These are phyloP conservation scores for Tylopilus felleus DNA, from an alignment of 768 basidiomycete genomes.

Conservation along the genomic window DNA sequence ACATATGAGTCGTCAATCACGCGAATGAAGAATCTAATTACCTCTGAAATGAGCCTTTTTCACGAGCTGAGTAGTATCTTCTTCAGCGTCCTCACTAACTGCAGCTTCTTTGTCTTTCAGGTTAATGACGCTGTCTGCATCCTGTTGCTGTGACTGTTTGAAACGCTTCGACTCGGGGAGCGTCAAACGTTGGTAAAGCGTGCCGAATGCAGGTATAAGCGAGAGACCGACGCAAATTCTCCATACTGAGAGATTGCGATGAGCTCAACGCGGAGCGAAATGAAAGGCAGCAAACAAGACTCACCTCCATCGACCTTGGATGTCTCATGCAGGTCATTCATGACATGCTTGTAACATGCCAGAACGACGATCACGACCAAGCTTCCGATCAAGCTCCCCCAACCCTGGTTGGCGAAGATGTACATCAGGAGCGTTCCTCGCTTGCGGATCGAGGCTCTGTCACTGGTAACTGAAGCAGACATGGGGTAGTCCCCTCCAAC, in stretches of 20 bases:
- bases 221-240: slow-evolving; percentile 70
- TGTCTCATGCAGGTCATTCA: slow-evolving; percentile 55
- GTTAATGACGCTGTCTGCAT: slow-evolving; percentile 26
- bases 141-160: slow-evolving; percentile 36
- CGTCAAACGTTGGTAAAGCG: slow-evolving; percentile 72
- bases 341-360: slow-evolving; percentile 56
- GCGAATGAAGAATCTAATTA: slow-evolving; percentile 10
- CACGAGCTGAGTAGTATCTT: slow-evolving; percentile 21
- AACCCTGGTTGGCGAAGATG: slow-evolving; percentile 76
- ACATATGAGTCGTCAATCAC: not conserved
- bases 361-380: slow-evolving; percentile 64
- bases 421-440: slow-evolving; percentile 74
- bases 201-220: slow-evolving; percentile 70
- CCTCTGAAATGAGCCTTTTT: slow-evolving; percentile 54
- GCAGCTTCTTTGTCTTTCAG: slow-evolving; percentile 32
- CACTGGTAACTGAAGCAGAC: slow-evolving; percentile 66
- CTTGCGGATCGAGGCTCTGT: slow-evolving; percentile 60
- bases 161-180: slow-evolving; percentile 66
- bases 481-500: slow-evolving; percentile 82
- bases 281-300: slow-evolving; percentile 17
- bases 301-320: slow-evolving; percentile 68
- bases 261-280: not conserved
- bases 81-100: not conserved
- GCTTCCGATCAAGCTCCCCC: slow-evolving; percentile 66
- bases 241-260: slow-evolving; percentile 48